Evolutionary conservation across 306 rosid genomes (phyloP), one percentile per base, ranked within the genome.

Genomic region (Pueraria montana): DNA sequence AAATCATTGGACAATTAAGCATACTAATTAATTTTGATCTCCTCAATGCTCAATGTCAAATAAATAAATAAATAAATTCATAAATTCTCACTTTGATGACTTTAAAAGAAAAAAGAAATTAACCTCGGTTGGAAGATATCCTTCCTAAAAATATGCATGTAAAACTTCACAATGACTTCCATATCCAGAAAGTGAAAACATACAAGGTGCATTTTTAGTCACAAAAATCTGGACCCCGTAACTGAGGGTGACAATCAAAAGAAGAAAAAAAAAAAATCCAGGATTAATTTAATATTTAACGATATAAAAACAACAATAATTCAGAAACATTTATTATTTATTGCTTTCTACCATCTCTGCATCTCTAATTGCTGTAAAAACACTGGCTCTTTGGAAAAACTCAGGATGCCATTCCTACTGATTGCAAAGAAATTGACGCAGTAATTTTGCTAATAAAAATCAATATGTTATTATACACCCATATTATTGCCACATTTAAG

Each of bases 381-480:
- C 61, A 84, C 40, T 40, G 82, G 74, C 89, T 72, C 87, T 68
- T 64, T 42, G 77, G 82, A 88, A 89, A 89, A 89, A 80, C 87
- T 72, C 80, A 66, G 66, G 71, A 52, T 71, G 55, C 17, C 76
- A 78, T 70, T 74, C 56, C 84, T 67, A 74, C 46, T 76, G 64
- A 77, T 45, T 14, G 61, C 55, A 73, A 68, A 63, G 84, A 10
- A 70, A 78, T 12, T 63, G 10, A 72, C 18, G 73, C 45, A 49
- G 61, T 14, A 55, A 87, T 80, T 83, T 59, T 79, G 8, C 64
- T 76, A 77, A 82, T 78, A 75, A 82, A 49, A 82, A 75, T 75
- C 78, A 53, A 21, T 24, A 48, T 77, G 46, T 67, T 84, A 81
- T 34, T 12, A 23, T 61, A 82, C 75, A 73, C 36, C 69, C 71